Evolutionary conservation across 1,139 yeast genomes (phyloP).

Genomic region (Nakaseomyces nivariensis): DNA sequence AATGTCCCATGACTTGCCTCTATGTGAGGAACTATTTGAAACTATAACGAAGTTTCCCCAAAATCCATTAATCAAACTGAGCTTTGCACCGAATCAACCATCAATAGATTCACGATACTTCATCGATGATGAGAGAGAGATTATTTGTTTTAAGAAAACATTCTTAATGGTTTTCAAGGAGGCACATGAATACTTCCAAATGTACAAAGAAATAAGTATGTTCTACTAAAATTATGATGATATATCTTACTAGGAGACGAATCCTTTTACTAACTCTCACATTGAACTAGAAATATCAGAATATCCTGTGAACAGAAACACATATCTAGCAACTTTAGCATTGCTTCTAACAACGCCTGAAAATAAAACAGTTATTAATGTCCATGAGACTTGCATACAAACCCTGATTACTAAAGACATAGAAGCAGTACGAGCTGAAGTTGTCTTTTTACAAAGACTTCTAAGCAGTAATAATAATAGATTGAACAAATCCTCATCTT

Average conservation of each 20-base stretch:
- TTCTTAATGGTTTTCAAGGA: conserved; percentile 24
- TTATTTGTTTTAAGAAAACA: conserved; percentile 27
- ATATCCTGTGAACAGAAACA: not conserved
- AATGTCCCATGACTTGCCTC: not conserved
- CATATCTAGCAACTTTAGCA: conserved; percentile 27
- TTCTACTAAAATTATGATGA: not conserved
- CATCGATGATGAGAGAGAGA: conserved; percentile 18
- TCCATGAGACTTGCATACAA: conserved; percentile 19
- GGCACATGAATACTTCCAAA: conserved; percentile 21
- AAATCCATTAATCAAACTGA: conserved; percentile 10
- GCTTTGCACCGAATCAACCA: conserved; percentile 19
- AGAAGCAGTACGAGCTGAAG: conserved; percentile 19
- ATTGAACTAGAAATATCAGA: not conserved
- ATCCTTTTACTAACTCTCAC: no score
- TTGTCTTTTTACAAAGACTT: conserved; percentile 23
- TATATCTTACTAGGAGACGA: no score
- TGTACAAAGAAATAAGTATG: conserved; percentile 7
- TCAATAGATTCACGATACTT: conserved; percentile 13
- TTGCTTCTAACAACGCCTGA: conserved; percentile 34
- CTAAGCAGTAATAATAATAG: conserved; percentile 32
- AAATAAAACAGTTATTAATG: conserved; percentile 30
- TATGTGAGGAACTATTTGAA: conserved; percentile 13
- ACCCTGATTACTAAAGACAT: not conserved
- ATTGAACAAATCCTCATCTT: conserved; percentile 36
- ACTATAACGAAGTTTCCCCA: conserved; percentile 4